These are phyloP conservation scores for Vitrella brassicaformis DNA, from an alignment of 73 alveolate genomes.

Conservation along the genomic window DNA sequence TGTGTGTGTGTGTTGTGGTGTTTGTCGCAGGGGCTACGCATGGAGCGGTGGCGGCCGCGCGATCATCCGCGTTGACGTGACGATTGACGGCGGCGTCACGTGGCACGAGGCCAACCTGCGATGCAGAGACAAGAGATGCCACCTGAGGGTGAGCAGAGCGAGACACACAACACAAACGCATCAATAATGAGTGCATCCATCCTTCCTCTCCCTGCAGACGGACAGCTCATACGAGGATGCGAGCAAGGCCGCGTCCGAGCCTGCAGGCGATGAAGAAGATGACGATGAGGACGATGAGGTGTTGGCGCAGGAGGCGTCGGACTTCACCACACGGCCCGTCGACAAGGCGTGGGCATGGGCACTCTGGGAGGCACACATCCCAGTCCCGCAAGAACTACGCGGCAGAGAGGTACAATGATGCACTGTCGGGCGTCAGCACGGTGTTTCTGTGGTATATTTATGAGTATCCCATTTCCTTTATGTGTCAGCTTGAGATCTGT, in stretches of 20 bases:
- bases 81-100: slow-evolving; percentile 54
- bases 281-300: background rate
- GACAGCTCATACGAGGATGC: too few relatives aligned
- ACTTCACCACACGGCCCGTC: background rate
- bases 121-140: background rate
- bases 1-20: background rate
- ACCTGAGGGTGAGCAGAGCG: background rate
- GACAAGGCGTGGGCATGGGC: background rate
- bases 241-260: background rate
- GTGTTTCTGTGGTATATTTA: too few relatives aligned
- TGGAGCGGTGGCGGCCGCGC: slow-evolving; percentile 37
- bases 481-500: background rate
- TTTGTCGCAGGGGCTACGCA: slow-evolving; percentile 11
- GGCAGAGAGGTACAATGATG: background rate
- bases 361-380: background rate
- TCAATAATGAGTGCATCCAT: too few relatives aligned
- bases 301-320: background rate
- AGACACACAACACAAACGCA: too few relatives aligned
- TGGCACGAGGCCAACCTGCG: slow-evolving; percentile 52
- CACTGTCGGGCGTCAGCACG: background rate
- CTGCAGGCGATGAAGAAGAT: background rate
- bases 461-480: too few relatives aligned
- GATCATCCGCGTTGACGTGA: slow-evolving; percentile 52
- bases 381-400: background rate
- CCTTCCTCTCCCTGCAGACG: too few relatives aligned